Evolutionary conservation across 2,329 filamentous ascomycete genomes (phyloP), one percentile per base, ranked within the genome.

Genomic region (Cordyceps tenuipes): DNA sequence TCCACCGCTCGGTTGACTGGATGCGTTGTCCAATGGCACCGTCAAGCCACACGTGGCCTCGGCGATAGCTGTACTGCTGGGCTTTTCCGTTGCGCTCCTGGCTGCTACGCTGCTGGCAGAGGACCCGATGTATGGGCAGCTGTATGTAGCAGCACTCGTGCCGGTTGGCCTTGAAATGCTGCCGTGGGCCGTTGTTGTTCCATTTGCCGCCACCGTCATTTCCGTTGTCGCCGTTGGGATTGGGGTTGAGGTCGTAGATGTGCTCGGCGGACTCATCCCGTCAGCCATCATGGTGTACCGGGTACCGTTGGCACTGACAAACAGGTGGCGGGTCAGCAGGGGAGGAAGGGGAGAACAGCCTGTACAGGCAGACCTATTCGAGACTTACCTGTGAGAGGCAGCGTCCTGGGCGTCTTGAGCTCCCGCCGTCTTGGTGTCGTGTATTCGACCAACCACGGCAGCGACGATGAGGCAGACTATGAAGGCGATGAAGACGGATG

Each of bases 401-500:
- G 39, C 15, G 39, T 43, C 13, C 39, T 43, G 17, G 15, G 39
- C 39, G 15, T 43, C 39, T 43, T 43, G 39, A 4, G 15, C 39
- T n/a, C n/a, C n/a, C 15, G 4, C n/a, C 39, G n/a, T 43, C 39
- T 43, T 15, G 15, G 39, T 43, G 39, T 43, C 39, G n/a, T 43
- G 15, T 43, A 43, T 43, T 43, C 39, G 39, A 43, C 39, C 39
- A 4, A 43, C 39, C 13, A 43, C 39, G 7, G 39, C 39, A n/a
- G 39, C 39, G 15, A 43, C 39, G 39, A 58, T 54, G 48, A 61
- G 56, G 34, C 60, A 61, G 8, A 61, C 60, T 13, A 46, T 46
- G 43, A 19, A 46, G 43, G 43, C 43, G 43, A 46, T 46, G 43
- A 46, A 17, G 4, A 43, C 15, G 15, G 39, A 43, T 15, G 39